Base-by-base conservation (phyloP, 202 grass and related monocot species). In the Elaeis oleifera region DNA sequence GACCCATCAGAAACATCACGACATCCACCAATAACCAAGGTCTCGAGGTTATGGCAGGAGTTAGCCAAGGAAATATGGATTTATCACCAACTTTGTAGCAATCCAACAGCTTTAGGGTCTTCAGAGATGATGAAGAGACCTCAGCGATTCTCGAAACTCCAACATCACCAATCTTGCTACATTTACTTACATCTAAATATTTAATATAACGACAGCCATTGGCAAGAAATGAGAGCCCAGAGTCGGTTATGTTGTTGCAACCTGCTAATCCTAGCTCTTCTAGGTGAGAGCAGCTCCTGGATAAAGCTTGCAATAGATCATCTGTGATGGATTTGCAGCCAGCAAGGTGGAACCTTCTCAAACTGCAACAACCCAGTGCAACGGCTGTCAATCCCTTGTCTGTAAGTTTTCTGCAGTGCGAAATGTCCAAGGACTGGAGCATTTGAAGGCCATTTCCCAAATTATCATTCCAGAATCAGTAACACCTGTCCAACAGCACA, bases 171-270 rank as follows among this genome's bases (percentile, higher is more conserved):
- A 91, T 80, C 78, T 97, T 89, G 28, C 56, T 80, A 74, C 92
- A 97, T 67, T 91, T 97, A 67, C 79, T 97, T 74, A 97, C 51
- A 74, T 97, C 92, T 56, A 97, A 61, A 20, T 29, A 66, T 70
- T 79, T 91, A 27, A 97, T 89, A 74, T 64, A 39, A 59, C 18
- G 79, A 53, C 87, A 80, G 13, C 87, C 92, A 69, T 91, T 71
- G 15, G 87, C 82, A 50, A 97, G 74, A 51, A 67, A 54, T 50
- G 71, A 77, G 69, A 97, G 76, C 20, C 92, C 92, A 48, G 65
- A 31, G 79, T 97, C 79, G 28, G 84, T 91, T 83, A 97, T 79
- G 32, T 53, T 68, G 53, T 44, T 71, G 79, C 87, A 97, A 72
- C 79, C 72, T 16, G 74, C 79, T 61, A 87, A 74, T 20, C 65